phyloP scores from a whole-genome alignment of 176 grass and related monocot species.

The Oryza longistaminata region DNA sequence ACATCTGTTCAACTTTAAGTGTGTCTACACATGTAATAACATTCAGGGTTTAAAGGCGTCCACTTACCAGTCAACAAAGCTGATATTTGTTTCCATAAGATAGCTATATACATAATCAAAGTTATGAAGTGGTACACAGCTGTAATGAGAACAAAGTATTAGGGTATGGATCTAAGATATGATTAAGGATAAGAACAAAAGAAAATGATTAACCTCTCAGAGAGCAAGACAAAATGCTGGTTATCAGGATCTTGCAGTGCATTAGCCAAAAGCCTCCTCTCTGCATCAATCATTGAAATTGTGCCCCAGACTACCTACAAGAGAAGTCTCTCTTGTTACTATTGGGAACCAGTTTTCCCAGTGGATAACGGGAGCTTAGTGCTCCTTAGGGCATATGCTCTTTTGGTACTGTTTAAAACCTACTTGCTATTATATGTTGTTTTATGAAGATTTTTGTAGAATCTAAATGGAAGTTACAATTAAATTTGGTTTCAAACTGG shows the following conservation, averaged over 20 bases:
- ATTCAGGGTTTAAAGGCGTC: constrained; percentile 1
- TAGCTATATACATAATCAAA: constrained; percentile 99
- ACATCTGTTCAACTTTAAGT: constrained; percentile 19
- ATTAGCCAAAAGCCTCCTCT: constrained; percentile 91
- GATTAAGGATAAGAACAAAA: constrained; percentile 27
- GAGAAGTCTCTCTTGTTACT: background rate
- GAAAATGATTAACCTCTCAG: constrained; percentile 67
- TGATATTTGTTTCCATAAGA: constrained; percentile 93
- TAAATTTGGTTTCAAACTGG: background rate
- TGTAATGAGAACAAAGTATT: constrained; percentile 44
- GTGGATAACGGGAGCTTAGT: background rate
- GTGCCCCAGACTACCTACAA: constrained; percentile 87
- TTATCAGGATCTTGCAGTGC: constrained; percentile 92
- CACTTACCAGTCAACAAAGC: constrained; percentile 97
- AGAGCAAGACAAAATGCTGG: constrained; percentile 94
- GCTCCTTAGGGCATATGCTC: background rate
- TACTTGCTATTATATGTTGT: background rate
- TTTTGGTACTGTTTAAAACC: background rate
- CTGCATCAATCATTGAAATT: constrained; percentile 96
- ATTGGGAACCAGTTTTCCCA: background rate
- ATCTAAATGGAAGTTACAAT: background rate
- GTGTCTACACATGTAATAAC: constrained; percentile 11
- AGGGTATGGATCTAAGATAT: constrained; percentile 19
- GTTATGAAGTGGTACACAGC: constrained; percentile 95
- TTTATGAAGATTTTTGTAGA: background rate